Evolutionary conservation across 2,329 filamentous ascomycete genomes (phyloP), one percentile per base, ranked within the genome.

Genomic region (Apiospora phragmitis): DNA sequence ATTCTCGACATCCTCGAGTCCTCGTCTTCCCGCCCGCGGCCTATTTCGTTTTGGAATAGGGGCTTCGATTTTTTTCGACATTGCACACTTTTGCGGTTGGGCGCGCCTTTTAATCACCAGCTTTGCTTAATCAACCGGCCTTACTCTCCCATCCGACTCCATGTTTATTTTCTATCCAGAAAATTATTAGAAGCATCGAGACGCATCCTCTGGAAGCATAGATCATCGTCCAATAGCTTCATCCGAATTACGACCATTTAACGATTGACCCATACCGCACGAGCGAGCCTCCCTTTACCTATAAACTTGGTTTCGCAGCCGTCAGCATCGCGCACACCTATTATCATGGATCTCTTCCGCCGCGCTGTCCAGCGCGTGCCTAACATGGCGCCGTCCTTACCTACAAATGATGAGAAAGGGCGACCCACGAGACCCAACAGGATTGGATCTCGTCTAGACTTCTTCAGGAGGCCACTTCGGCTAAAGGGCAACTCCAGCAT

Each of bases 401-500:
- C 87, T 35, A 84, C 86, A 29, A 75, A 82, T 67, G 86, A 88
- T 74, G 86, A 88, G 76, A 89, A 88, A 79, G 81, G 77, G 71
- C 77, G 81, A 75, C 70, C 77, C 55, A 74, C 80, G 55, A 82
- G 81, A 71, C 80, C 81, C 43, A 82, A 84, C 71, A 80, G 78
- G 32, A 71, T 85, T 66, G 82, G 83, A 43, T 83, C 86, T 55
- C 85, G 87, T 69, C 85, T 97, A 77, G 92, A 93, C 73, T 97
- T 98, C 82, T 93, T 98, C 81, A 88, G 91, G 76, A 90, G 94
- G 79, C 93, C 95, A 68, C 89, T 99, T 85, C 91, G 95, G 76
- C 85, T 99, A 84, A 93, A 91, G 83, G 94, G 94, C 77, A 97
- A 97, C 83, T 98, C 95, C 70, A 93, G 92, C 78, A 90, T 98